Conservation (phyloP, 495 filamentous ascomycete genomes). For the Hypoxylon crocopeplum region DNA sequence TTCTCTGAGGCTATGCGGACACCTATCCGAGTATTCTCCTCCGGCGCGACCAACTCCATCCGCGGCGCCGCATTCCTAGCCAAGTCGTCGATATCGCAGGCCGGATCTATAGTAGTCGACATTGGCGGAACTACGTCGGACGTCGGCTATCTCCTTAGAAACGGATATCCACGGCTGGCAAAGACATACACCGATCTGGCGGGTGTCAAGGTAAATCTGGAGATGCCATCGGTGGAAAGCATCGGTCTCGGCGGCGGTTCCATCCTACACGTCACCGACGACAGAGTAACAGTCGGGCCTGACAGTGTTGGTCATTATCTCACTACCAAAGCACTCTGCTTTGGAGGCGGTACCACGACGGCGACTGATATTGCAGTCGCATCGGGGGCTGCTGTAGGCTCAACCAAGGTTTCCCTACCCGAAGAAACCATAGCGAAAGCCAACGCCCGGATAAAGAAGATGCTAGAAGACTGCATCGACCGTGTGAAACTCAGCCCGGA, state of each 20-base stretch:
- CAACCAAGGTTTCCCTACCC: slow-evolving; percentile 26
- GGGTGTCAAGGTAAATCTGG: slow-evolving; percentile 57
- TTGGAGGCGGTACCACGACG: slow-evolving; percentile 56
- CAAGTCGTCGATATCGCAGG: slow-evolving; percentile 26
- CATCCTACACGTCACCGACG: slow-evolving; percentile 45
- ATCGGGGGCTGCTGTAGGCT: slow-evolving; percentile 40
- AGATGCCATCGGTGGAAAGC: slow-evolving; percentile 55
- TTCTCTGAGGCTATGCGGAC: slow-evolving; percentile 45
- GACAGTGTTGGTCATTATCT: slow-evolving; percentile 60
- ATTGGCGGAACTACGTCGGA: slow-evolving; percentile 60
- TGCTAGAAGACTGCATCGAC: slow-evolving; percentile 56
- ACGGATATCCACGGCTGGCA: slow-evolving; percentile 55
- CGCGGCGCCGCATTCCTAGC: slow-evolving; percentile 53
- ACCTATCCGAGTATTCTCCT: slow-evolving; percentile 56
- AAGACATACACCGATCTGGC: slow-evolving; percentile 51
- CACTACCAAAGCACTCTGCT: slow-evolving; percentile 52
- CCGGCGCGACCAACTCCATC: slow-evolving; percentile 58
- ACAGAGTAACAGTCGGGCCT: slow-evolving; percentile 52
- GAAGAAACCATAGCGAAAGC: slow-evolving; percentile 23
- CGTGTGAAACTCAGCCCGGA: slow-evolving; percentile 57
- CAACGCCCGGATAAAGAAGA: slow-evolving; percentile 32
- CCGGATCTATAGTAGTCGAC: slow-evolving; percentile 54
- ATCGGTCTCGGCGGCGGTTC: slow-evolving; percentile 63
- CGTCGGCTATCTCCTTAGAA: slow-evolving; percentile 49
- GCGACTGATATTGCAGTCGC: slow-evolving; percentile 58